These are phyloP conservation scores for Pelargonium citronellum DNA, from an alignment of 441 rosid species.

Conservation along the genomic window DNA sequence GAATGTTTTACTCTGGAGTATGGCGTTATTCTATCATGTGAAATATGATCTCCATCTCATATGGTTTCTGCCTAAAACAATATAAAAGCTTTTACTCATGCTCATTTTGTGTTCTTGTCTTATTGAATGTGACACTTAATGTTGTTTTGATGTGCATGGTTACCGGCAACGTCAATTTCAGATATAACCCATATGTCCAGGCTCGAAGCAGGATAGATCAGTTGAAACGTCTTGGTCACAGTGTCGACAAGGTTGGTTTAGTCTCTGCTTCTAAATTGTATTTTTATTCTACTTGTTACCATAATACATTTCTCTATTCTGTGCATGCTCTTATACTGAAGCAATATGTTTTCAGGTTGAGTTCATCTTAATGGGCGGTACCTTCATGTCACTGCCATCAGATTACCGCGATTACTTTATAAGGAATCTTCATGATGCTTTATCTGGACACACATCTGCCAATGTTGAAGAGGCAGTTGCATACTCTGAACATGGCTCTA, in stretches of 20 bases:
- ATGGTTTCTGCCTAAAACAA: neutral
- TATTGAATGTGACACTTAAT: neutral
- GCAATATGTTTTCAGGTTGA: slow-evolving; percentile 59
- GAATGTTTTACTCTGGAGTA: neutral
- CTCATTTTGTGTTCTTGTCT: neutral
- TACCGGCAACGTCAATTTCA: slow-evolving; percentile 22
- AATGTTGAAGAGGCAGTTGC: slow-evolving; percentile 95
- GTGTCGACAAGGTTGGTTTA: slow-evolving; percentile 80
- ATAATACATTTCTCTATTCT: neutral
- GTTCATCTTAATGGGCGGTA: slow-evolving; percentile 97
- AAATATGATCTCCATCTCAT: neutral
- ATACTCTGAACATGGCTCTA: slow-evolving; percentile 90
- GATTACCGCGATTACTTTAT: slow-evolving; percentile 90
- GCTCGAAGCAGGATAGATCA: slow-evolving; percentile 98
- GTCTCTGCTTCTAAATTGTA: neutral
- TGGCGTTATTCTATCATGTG: neutral
- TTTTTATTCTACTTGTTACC: neutral
- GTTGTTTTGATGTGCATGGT: neutral
- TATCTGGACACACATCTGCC: slow-evolving; percentile 93
- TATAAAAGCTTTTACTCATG: neutral
- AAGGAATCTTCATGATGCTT: slow-evolving; percentile 93
- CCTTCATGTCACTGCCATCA: slow-evolving; percentile 93
- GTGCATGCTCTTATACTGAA: neutral
- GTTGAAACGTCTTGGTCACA: slow-evolving; percentile 96
- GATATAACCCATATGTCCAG: slow-evolving; percentile 95